phyloP scores from a whole-genome alignment of 129 eudicot species.

The Flaveria linearis region DNA sequence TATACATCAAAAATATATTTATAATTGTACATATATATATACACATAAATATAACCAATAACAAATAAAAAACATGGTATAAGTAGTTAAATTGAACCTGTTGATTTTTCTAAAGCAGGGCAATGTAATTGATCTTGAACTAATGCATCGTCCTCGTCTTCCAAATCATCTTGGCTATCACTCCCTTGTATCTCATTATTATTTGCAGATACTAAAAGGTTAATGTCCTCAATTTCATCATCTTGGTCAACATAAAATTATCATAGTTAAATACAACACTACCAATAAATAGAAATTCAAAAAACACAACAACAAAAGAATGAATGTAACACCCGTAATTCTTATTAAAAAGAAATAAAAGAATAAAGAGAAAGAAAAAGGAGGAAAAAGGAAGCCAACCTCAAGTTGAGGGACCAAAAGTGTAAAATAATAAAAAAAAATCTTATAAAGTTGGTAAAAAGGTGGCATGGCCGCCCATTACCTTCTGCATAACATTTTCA shows the following conservation, averaged over 20 bases:
- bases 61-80: not conserved
- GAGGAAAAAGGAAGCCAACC: too few relatives aligned
- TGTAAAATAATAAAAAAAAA: too few relatives aligned
- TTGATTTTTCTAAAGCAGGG: not conserved
- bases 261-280: too few relatives aligned
- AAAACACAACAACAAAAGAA: not conserved
- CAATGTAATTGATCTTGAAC: not conserved
- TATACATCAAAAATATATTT: not conserved
- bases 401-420: too few relatives aligned
- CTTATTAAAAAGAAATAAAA: too few relatives aligned
- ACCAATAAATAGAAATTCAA: too few relatives aligned
- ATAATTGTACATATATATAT: too few relatives aligned
- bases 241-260: not conserved
- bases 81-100: not conserved
- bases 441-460: too few relatives aligned
- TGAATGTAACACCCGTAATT: too few relatives aligned
- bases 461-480: too few relatives aligned
- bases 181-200: not conserved
- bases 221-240: not conserved
- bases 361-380: too few relatives aligned
- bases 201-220: not conserved
- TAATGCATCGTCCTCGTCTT: not conserved
- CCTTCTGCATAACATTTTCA: too few relatives aligned
- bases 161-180: not conserved
- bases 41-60: not conserved